Evolutionary conservation across 2,329 filamentous ascomycete species (phyloP), one percentile per base, ranked within the genome.

Genomic region (Phaeosphaeriaceae sp.): DNA sequence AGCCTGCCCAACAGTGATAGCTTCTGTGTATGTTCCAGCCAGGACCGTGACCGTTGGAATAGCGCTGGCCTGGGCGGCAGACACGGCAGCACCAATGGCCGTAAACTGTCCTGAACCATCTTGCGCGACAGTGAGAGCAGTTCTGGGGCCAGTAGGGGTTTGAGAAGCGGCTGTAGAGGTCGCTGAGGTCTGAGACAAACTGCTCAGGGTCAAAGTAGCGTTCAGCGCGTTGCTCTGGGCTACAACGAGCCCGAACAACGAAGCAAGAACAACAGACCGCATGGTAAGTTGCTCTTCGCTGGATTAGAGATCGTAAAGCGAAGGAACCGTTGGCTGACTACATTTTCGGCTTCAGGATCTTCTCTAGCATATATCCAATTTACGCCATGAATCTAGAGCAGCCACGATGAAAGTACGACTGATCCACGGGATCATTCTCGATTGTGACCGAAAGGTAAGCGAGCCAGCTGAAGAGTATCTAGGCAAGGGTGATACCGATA

Each of bases 31-130:
- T 0, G 79, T 82, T 15, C 81, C 82, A 1, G 80, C 74, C 5
- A 78, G 73, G 19, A 83, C 73, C 13, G 78, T 76, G 1, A 84
- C 79, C 0, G 81, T 82, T 1, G 81, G 74, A 21, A 79, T 71
- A 1, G 69, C 75, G 51, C 76, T 76, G 50, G 65, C 73, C 60
- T 81, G 76, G 1, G 82, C 82, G 27, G 79, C 80, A 3, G 75
- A 69, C 19, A 83, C 74, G 25, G 81, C 81, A 17, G 78, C 72
- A 50, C 75, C 76, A 63, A 84, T 82, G 11, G 75, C 79, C 17
- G 80, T 81, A 55, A 79, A 83, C 48, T 82, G 78, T 20, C 77
- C 80, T 21, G 73, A 78, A 27, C 79, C 79, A 61, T 82, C 80
- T 1, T 74, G 57, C 17, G 80, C 80, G 50, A 83, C 81, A 1